phyloP scores from a whole-genome alignment of 2,329 filamentous ascomycete genomes.

The Alternaria triticimaculans region DNA sequence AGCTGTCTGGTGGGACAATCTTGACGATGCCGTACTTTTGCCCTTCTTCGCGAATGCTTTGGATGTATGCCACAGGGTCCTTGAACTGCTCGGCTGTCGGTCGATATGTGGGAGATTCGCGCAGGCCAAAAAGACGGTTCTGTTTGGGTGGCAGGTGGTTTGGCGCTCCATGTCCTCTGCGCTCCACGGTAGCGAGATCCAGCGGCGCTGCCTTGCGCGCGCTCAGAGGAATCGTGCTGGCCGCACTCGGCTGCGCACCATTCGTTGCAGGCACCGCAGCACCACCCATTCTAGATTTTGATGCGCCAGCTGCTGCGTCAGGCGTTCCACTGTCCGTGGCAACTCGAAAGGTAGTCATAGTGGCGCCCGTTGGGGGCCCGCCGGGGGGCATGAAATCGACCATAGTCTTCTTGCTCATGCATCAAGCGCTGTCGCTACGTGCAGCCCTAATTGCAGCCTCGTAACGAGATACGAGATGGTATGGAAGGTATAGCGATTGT shows the following conservation, averaged over 20 bases:
- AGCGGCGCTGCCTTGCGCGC: slow-evolving; percentile 71
- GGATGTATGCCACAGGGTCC: slow-evolving; percentile 91
- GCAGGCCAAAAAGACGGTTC: slow-evolving; percentile 80
- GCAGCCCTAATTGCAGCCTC: slow-evolving; percentile 11
- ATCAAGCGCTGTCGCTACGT: slow-evolving; percentile 26
- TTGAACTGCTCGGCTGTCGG: slow-evolving; percentile 94
- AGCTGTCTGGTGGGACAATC: slow-evolving; percentile 89
- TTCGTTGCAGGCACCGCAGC: slow-evolving; percentile 29
- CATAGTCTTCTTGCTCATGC: slow-evolving; percentile 40
- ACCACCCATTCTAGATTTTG: slow-evolving; percentile 42
- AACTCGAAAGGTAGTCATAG: slow-evolving; percentile 48
- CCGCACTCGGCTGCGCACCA: slow-evolving; percentile 49
- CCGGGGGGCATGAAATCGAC: slow-evolving; percentile 45
- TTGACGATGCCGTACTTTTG: slow-evolving; percentile 91
- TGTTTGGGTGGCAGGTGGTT: slow-evolving; percentile 78
- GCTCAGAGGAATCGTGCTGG: slow-evolving; percentile 64
- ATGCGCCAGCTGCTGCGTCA: slow-evolving; percentile 29
- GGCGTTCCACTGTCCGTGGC: slow-evolving; percentile 37
- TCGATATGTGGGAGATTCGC: slow-evolving; percentile 88
- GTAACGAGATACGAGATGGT: slow-evolving; percentile 16
- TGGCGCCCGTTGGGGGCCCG: slow-evolving; percentile 42
- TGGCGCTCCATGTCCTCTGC: slow-evolving; percentile 80
- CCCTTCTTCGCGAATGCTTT: slow-evolving; percentile 87
- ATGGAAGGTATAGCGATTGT: slow-evolving; percentile 6
- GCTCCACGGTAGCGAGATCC: slow-evolving; percentile 88